Conservation (phyloP, 164 flowering plant genomes). For the Chimonanthus praecox region DNA sequence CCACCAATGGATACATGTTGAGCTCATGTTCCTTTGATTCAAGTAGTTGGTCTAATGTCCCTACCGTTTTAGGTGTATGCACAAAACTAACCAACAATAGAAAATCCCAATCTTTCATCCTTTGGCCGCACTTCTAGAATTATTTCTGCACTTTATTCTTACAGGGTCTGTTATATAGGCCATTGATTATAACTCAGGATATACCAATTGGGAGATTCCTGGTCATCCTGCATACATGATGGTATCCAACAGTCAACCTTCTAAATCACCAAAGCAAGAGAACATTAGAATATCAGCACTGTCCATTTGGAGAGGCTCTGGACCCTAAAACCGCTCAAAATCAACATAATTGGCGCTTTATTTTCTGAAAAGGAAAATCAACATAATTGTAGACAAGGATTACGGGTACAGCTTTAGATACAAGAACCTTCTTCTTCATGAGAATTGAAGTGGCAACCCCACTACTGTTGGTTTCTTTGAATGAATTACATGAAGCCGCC, state of each 20-base stretch:
- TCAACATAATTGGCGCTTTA: not conserved
- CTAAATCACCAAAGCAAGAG: not conserved
- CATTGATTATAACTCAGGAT: no score
- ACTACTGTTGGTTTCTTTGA: conserved; percentile 24
- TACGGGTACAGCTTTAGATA: not conserved
- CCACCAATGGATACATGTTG: not conserved
- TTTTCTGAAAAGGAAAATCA: not conserved
- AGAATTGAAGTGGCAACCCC: conserved; percentile 10
- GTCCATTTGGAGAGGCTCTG: not conserved
- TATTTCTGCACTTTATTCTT: no score
- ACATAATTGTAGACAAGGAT: not conserved
- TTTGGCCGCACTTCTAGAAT: no score
- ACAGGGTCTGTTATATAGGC: no score
- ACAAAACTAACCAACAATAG: no score
- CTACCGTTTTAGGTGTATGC: not conserved
- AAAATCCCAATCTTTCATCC: no score
- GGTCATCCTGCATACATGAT: no score
- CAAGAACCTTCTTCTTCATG: conserved; percentile 37
- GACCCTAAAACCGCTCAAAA: not conserved
- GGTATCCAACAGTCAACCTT: not conserved
- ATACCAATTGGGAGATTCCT: no score
- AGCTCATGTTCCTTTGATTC: no score
- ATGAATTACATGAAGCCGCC: conserved; percentile 13
- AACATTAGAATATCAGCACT: not conserved
- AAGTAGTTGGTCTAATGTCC: not conserved